Conservation (phyloP, 2,329 filamentous ascomycete species). For the Colletotrichum graminicola region DNA sequence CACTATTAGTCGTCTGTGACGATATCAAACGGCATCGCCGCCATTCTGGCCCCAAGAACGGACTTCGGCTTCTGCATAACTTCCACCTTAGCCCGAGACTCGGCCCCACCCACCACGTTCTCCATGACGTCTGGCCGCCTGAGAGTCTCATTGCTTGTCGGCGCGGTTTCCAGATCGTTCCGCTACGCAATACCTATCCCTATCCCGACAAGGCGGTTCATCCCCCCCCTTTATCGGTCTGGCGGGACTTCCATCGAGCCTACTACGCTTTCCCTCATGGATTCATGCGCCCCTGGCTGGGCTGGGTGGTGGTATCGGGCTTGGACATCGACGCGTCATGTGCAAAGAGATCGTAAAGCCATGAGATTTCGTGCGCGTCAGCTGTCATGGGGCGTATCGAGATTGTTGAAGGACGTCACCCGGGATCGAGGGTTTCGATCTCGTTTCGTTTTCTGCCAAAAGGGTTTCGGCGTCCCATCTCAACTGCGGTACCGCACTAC, state of each 20-base stretch:
- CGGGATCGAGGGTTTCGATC: neutral
- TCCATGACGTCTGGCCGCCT: constrained; percentile 30
- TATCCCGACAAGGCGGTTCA: constrained; percentile 8
- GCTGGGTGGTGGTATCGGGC: constrained; percentile 3
- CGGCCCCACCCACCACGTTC: constrained; percentile 26
- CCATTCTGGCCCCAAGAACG: constrained; percentile 7
- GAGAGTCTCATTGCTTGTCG: constrained; percentile 35
- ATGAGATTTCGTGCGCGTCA: neutral
- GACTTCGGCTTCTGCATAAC: constrained; percentile 38
- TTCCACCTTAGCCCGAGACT: constrained; percentile 34
- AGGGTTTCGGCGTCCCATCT: constrained; percentile 7
- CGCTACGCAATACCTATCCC: constrained; percentile 20
- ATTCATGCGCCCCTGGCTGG: neutral
- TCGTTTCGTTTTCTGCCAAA: neutral
- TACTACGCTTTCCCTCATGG: neutral
- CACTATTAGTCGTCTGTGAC: too few relatives aligned
- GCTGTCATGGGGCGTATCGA: neutral
- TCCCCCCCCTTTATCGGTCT: constrained; percentile 7
- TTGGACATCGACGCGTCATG: constrained; percentile 16
- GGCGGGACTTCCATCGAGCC: constrained; percentile 9
- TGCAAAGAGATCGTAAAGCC: constrained; percentile 1
- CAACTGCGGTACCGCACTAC: constrained; percentile 2
- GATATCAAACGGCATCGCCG: neutral
- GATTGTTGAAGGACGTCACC: constrained; percentile 23
- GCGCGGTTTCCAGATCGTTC: constrained; percentile 23